Percentiles rank a stretch among this genome's conserved stretches.
Evolutionary conservation across 495 filamentous ascomycete genomes (phyloP).

Genomic region (Glarea lozoyensis): DNA sequence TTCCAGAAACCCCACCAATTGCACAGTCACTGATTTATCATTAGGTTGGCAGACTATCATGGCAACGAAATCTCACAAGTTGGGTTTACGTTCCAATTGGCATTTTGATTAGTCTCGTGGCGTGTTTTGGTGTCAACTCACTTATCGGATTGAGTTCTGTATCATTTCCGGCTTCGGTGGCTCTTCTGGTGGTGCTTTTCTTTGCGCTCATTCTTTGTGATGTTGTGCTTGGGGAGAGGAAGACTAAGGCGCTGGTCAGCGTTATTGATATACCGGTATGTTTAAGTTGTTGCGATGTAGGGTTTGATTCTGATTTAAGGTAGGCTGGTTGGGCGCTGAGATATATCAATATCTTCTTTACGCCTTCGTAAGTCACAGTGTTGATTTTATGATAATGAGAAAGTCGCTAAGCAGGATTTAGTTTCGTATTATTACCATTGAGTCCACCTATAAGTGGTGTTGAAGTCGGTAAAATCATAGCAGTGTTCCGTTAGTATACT

Average conservation of each 20-base stretch:
- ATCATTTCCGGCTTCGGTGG: constrained; percentile 44
- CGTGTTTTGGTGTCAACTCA: constrained; percentile 41
- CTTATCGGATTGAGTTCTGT: constrained; percentile 37
- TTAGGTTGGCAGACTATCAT: constrained; percentile 19
- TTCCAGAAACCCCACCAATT: neutral
- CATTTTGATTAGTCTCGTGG: constrained; percentile 34
- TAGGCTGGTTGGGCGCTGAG: constrained; percentile 44
- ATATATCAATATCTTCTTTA: constrained; percentile 48
- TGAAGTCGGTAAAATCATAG: constrained; percentile 45
- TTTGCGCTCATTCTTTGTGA: constrained; percentile 33
- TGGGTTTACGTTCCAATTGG: constrained; percentile 43
- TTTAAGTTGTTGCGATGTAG: neutral
- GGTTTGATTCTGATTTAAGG: neutral
- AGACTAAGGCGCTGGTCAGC: constrained; percentile 32
- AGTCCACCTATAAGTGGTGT: constrained; percentile 38
- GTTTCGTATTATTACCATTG: constrained; percentile 43
- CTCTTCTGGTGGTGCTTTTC: constrained; percentile 40
- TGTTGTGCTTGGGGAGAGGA: constrained; percentile 33
- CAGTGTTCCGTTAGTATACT: constrained; percentile 35
- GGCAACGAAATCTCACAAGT: constrained; percentile 29
- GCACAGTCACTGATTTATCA: constrained; percentile 7
- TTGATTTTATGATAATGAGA: no score
- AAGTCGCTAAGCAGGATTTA: no score
- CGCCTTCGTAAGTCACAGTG: constrained; percentile 26
- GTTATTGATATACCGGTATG: constrained; percentile 41